Evolutionary conservation across 2,329 filamentous ascomycete genomes (phyloP).

Genomic region (Aspergillus arachidicola): DNA sequence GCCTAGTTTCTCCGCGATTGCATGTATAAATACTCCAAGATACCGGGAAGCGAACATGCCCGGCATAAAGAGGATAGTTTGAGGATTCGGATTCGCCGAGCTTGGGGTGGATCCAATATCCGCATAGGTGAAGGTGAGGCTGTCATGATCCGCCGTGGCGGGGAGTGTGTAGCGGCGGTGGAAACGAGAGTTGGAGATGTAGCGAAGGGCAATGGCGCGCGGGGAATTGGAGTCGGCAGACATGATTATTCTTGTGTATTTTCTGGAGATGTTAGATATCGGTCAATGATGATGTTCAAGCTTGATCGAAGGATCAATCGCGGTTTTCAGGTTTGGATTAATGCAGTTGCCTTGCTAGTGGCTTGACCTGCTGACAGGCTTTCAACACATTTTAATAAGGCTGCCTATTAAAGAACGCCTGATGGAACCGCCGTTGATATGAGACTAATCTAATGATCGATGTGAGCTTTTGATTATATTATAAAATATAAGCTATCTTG

Average conservation of each 20-base stretch:
- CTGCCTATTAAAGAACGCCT: too few relatives aligned
- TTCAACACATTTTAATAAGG: too few relatives aligned
- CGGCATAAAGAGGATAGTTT: slow-evolving; percentile 25
- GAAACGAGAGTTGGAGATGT: slow-evolving; percentile 23
- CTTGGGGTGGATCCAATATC: slow-evolving; percentile 20
- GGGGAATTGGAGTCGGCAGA: slow-evolving; percentile 1
- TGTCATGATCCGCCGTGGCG: slow-evolving; percentile 16
- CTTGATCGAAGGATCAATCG: not conserved
- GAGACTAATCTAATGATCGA: not conserved
- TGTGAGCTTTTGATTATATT: not conserved
- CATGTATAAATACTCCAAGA: slow-evolving; percentile 23
- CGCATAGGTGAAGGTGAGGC: slow-evolving; percentile 25
- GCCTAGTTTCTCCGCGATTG: slow-evolving; percentile 24
- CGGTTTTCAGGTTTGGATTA: not conserved
- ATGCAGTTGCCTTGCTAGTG: not conserved
- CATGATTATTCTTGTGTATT: not conserved
- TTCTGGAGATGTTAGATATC: slow-evolving; percentile 4
- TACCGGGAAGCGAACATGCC: slow-evolving; percentile 34
- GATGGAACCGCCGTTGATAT: too few relatives aligned
- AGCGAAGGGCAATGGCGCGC: not conserved
- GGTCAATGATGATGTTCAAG: not conserved
- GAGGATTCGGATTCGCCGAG: not conserved
- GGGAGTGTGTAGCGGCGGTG: slow-evolving; percentile 25
- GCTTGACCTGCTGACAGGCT: not conserved
- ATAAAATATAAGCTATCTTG: not conserved